These are phyloP conservation scores for Botrytis aclada DNA, from an alignment of 2,329 filamentous ascomycete genomes.

Conservation along the genomic window DNA sequence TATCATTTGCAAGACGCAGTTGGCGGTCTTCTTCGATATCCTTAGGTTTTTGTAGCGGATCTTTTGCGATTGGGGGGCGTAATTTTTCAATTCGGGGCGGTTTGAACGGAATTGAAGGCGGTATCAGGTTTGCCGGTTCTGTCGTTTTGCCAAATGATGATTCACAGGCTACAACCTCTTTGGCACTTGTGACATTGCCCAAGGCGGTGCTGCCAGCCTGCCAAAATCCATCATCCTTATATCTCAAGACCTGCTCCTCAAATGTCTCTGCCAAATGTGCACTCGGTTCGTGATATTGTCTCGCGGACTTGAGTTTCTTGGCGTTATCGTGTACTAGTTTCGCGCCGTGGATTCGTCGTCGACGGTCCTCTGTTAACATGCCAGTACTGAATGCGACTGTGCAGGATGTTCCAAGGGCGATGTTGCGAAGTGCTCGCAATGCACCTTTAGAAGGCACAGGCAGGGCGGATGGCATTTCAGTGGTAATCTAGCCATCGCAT, in stretches of 20 bases:
- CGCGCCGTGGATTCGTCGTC: conserved; percentile 52
- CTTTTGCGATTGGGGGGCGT: neutral
- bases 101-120: neutral
- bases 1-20: conserved; percentile 27
- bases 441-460: conserved; percentile 55
- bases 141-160: neutral
- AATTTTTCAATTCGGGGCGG: conserved; percentile 7
- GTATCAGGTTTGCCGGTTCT: neutral
- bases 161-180: neutral
- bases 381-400: conserved; percentile 45
- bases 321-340: conserved; percentile 52
- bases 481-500: conserved; percentile 28
- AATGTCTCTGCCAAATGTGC: conserved; percentile 26
- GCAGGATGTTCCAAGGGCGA: conserved; percentile 56
- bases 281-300: conserved; percentile 40
- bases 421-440: conserved; percentile 53
- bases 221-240: conserved; percentile 16
- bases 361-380: conserved; percentile 54
- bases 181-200: neutral
- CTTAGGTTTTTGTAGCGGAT: neutral
- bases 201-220: neutral
- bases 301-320: conserved; percentile 47
- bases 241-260: conserved; percentile 28
- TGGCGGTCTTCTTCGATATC: conserved; percentile 21
- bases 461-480: conserved; percentile 40